Evolutionary conservation across 2,329 filamentous ascomycete genomes (phyloP), one percentile per base, ranked within the genome.

Genomic region (Penicillium brasilianum): DNA sequence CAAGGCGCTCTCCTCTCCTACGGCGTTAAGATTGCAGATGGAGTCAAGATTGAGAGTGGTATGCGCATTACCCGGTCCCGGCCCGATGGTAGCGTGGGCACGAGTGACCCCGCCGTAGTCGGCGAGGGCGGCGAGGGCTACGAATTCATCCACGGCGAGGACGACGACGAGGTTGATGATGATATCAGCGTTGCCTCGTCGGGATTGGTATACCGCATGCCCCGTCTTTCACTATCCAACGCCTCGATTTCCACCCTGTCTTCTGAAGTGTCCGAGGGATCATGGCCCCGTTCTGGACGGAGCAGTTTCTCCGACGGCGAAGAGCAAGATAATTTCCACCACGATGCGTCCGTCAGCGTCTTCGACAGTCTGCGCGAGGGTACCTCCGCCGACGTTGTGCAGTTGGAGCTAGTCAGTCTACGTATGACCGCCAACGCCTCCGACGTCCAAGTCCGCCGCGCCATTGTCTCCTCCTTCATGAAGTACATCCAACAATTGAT

Each of bases 331-430:
- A 83, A 88, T 60, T 98, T 98, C 84, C 91, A 97, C 74, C 84
- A 89, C 63, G 94, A 97, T 72, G 94, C 94, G 28, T 91, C 94
- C 3, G 84, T 88, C 66, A 94, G 92, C 62, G 85, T 98, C n/a
- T 85, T 93, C 63, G 93, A 97, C 71, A 91, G 92, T 25, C 83
- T 98, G 44, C 89, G 90, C 55, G 85, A 87, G 62, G 90, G 88
- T 22, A 82, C 87, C 53, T 85, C 87, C 14, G 86, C 88, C 11
- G 91, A 96, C 73, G 95, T 96, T 65, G 93, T 97, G 71, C 92
- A 94, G 74, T 86, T 98, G 36, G 95, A 99, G 75, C 90, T 99
- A 64, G 96, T 93, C 82, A 91, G 92, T 50, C 83, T 98, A n/a
- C 90, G 94, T 11, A 91, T 99, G 76, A 90, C 89, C 57, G 92